Percentiles rank a stretch among this genome's conserved stretches.
phyloP scores from a whole-genome alignment of 768 basidiomycete genomes.

The Obba rivulosa region DNA sequence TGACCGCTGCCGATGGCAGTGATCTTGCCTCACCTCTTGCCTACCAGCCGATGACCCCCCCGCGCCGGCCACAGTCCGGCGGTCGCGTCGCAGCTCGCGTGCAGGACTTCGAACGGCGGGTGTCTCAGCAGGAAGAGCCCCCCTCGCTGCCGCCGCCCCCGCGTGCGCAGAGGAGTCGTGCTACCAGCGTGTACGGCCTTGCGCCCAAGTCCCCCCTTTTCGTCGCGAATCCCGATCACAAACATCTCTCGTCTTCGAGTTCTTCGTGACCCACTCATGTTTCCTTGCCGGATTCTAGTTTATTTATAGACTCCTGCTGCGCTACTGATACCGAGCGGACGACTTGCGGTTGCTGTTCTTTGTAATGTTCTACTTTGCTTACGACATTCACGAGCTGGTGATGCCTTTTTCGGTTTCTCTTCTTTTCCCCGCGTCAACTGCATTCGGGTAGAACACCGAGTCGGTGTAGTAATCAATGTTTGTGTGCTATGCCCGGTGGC shows the following conservation, averaged over 20 bases:
- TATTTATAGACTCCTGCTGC: background rate
- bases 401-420: background rate
- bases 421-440: background rate
- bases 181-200: conserved; percentile 50
- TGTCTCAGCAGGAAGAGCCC: conserved; percentile 35
- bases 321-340: background rate
- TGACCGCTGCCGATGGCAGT: conserved; percentile 1
- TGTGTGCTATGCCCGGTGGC: too few species aligned
- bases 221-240: conserved; percentile 65
- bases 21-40: background rate
- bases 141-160: conserved; percentile 29
- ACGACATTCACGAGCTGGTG: background rate
- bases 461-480: too few species aligned
- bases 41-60: conserved; percentile 2
- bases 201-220: conserved; percentile 59
- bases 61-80: conserved; percentile 17
- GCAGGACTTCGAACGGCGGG: conserved; percentile 50
- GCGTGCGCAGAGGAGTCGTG: conserved; percentile 37
- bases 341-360: too few species aligned
- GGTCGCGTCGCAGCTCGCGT: conserved; percentile 46
- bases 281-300: background rate
- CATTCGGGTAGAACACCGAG: too few species aligned
- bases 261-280: conserved; percentile 1
- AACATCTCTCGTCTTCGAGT: background rate
- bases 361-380: background rate